A percentile compares a stretch with the other conserved stretches of the same genome.
Conservation (phyloP, 106 monocot species). For the Dioscorea dumetorum region DNA sequence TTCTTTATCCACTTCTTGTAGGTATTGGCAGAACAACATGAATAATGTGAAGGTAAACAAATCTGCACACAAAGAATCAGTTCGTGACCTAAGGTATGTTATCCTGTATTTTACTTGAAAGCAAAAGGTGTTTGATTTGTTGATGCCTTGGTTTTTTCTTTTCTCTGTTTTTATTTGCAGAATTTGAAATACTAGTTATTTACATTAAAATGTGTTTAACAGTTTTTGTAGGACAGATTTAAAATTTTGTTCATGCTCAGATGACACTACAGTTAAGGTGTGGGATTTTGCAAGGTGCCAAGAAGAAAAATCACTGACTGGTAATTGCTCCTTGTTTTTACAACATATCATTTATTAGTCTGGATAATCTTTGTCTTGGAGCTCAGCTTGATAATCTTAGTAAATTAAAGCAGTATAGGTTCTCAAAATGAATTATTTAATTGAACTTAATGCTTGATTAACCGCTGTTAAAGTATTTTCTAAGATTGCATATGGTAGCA, state of each 20-base stretch:
- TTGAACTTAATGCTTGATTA: too few relatives aligned
- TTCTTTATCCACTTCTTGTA: conserved; percentile 13
- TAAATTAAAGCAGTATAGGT: too few relatives aligned
- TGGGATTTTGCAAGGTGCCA: conserved; percentile 99
- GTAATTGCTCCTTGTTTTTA: conserved; percentile 40
- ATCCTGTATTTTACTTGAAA: too few relatives aligned
- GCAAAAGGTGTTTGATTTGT: neutral
- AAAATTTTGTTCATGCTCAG: conserved; percentile 98
- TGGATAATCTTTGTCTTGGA: too few relatives aligned
- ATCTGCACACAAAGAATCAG: conserved; percentile 95
- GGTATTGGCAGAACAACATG: conserved; percentile 99
- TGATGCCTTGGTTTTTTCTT: neutral
- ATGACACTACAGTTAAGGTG: conserved; percentile 94
- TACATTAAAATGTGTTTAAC: conserved; percentile 14
- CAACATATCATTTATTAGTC: neutral
- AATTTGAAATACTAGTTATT: neutral
- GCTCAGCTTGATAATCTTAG: neutral
- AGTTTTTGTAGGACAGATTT: conserved; percentile 95
- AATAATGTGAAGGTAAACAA: conserved; percentile 98
- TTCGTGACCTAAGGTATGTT: conserved; percentile 79
- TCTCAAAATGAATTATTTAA: too few relatives aligned
- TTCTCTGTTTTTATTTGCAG: neutral
- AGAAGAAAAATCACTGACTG: conserved; percentile 92
- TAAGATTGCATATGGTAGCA: too few relatives aligned
- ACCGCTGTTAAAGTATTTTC: too few relatives aligned